Percentiles rank a stretch among this genome's conserved stretches.
phyloP scores from a whole-genome alignment of 1,284 basidiomycete genomes.

The Chalciporus sp. region DNA sequence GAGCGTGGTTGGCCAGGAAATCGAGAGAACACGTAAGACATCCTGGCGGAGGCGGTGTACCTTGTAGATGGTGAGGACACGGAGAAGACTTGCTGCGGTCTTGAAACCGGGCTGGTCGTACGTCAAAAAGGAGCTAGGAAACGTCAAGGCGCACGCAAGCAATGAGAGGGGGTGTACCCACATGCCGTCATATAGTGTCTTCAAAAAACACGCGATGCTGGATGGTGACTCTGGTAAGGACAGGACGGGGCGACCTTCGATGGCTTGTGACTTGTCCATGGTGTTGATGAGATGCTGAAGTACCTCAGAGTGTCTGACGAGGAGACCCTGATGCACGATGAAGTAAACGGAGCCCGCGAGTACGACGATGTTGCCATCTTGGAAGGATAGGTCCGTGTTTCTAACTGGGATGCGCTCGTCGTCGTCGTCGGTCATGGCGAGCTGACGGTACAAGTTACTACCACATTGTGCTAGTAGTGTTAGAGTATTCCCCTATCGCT shows the following conservation, averaged over 20 bases:
- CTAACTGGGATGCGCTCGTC: constrained; percentile 34
- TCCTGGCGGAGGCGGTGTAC: constrained; percentile 56
- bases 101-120: constrained; percentile 51
- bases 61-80: constrained; percentile 62
- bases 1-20: constrained; percentile 60
- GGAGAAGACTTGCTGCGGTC: constrained; percentile 56
- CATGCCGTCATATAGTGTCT: constrained; percentile 65
- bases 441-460: neutral
- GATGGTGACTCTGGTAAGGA: constrained; percentile 52
- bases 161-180: constrained; percentile 31
- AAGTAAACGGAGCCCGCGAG: constrained; percentile 60
- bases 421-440: constrained; percentile 18
- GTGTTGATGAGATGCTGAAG: constrained; percentile 42
- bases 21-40: constrained; percentile 50
- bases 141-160: constrained; percentile 9
- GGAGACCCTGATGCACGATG: constrained; percentile 65
- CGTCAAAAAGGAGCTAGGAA: constrained; percentile 40
- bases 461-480: too few relatives aligned
- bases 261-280: constrained; percentile 28
- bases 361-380: constrained; percentile 67
- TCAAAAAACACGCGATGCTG: constrained; percentile 56
- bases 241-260: constrained; percentile 59
- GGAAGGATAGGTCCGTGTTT: constrained; percentile 61
- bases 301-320: constrained; percentile 59
- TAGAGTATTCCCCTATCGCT: neutral